Base-by-base conservation (phyloP, 2,329 filamentous ascomycete genomes). In the Biscogniauxia sp. region DNA sequence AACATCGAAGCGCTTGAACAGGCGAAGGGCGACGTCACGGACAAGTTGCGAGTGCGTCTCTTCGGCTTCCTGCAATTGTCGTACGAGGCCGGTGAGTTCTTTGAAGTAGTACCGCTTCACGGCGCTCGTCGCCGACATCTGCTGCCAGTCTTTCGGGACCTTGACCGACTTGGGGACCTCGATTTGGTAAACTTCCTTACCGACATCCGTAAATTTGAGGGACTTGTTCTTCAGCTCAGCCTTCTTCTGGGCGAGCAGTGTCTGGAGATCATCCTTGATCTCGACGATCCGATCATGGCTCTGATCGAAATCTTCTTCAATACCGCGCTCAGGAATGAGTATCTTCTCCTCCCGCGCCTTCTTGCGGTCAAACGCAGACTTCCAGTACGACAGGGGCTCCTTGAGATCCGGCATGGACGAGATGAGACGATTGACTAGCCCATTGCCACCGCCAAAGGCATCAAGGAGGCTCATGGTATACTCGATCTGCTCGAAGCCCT, bases 401-500 rank as follows among this genome's bases (percentile, higher is more conserved):
- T 82, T 82, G 2, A 99, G 84, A 70, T 97, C 85, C 0, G 95
- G 95, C 93, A 99, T 97, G 0, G 89, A 84, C 0, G 85, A 78
- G 51, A 98, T 87, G 49, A 99, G 84, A 57, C 93, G 88, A 60
- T 93, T 91, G 51, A 99, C 89, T 2, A 98, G 83, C 2, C 92
- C 91, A 55, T 92, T 89, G 2, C 89, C 91, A n/a, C 88, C 85
- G 57, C 88, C 86, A 68, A 91, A 90, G 8, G 88, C 83, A 53
- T 84, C 82, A 1, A 98, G 83, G 20, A 98, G 82, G 56, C 87
- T 85, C 83, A 97, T 92, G 0, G 93, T 96, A 74, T 97, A 95
- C 64, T 97, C 93, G 53, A 99, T 98, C 76, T 97, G 94, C 78
- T 98, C 95, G 68, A 97, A 99, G 0, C 95, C 95, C 74, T 98